Percentiles rank a stretch among this genome's conserved stretches.
Evolutionary conservation across 495 filamentous ascomycete genomes (phyloP).

Genomic region (Bombardia bombarda): DNA sequence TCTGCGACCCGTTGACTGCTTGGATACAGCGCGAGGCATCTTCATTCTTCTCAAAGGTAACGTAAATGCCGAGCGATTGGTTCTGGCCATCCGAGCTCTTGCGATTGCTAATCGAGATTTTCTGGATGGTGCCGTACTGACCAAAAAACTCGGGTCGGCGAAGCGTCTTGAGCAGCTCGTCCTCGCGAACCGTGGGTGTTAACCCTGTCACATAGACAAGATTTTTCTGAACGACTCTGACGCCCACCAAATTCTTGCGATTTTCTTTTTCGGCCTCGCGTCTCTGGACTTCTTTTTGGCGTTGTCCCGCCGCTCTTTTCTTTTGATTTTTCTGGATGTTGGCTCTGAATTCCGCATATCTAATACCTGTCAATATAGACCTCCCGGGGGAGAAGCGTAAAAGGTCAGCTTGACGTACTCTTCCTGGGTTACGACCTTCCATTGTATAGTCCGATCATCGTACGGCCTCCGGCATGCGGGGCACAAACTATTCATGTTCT

Average conservation of each 20-base stretch:
- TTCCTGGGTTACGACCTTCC: constrained; percentile 86
- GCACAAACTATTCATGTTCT: constrained; percentile 89
- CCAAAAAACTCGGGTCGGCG: constrained; percentile 90
- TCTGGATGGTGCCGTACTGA: constrained; percentile 96
- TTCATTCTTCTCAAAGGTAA: constrained; percentile 82
- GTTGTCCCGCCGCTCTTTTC: constrained; percentile 73
- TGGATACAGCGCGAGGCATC: constrained; percentile 85
- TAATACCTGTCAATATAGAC: constrained; percentile 23
- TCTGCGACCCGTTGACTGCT: constrained; percentile 85
- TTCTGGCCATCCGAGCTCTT: constrained; percentile 61
- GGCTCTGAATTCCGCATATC: constrained; percentile 62
- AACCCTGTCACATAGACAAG: constrained; percentile 96
- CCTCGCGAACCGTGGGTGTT: constrained; percentile 82
- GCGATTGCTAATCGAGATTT: constrained; percentile 96
- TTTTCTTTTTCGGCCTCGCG: constrained; percentile 91
- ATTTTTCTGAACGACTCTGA: constrained; percentile 96
- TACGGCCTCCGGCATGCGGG: constrained; percentile 93
- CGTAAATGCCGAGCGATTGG: constrained; percentile 90
- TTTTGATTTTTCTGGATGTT: constrained; percentile 84
- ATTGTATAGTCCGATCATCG: constrained; percentile 93
- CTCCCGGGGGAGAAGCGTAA: background rate
- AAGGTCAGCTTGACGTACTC: constrained; percentile 50
- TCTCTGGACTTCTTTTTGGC: constrained; percentile 91
- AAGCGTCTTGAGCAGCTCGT: constrained; percentile 79
- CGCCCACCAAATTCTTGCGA: constrained; percentile 87